Conservation (phyloP, 495 filamentous ascomycete species). For the Neurospora sp. region DNA sequence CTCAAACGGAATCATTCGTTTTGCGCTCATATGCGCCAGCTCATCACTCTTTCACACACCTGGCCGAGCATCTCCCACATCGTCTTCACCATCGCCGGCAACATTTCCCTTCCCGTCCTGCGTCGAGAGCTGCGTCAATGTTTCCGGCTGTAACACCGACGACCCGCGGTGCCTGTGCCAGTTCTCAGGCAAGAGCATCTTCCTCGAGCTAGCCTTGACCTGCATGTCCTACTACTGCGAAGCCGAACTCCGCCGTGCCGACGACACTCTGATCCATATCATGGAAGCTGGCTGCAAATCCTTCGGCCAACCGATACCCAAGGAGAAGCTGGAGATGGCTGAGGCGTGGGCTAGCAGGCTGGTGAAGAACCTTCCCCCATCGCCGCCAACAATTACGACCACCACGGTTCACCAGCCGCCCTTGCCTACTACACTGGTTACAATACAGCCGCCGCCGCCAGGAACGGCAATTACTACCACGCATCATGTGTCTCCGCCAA, state of each 20-base stretch:
- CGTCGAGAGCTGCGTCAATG: conserved; percentile 13
- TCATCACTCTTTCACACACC: neutral
- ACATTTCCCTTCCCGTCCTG: conserved; percentile 11
- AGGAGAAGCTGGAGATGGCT: conserved; percentile 9
- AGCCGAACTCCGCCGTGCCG: conserved; percentile 11
- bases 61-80: neutral
- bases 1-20: neutral
- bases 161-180: conserved; percentile 20
- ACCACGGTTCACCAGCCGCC: neutral
- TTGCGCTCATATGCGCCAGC: neutral
- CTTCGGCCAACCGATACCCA: conserved; percentile 9
- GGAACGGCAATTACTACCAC: neutral
- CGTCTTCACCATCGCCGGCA: neutral
- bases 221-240: conserved; percentile 23
- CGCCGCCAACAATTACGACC: neutral
- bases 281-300: conserved; percentile 14
- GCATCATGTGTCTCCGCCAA: neutral
- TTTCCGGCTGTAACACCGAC: conserved; percentile 10
- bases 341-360: conserved; percentile 14
- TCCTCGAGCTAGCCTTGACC: conserved; percentile 15
- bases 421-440: neutral
- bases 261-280: conserved; percentile 12
- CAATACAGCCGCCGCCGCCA: neutral
- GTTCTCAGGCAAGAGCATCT: conserved; percentile 2
- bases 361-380: conserved; percentile 6